Conservation (phyloP, 1,139 yeast genomes). For the Wickerhamiella infanticola region DNA sequence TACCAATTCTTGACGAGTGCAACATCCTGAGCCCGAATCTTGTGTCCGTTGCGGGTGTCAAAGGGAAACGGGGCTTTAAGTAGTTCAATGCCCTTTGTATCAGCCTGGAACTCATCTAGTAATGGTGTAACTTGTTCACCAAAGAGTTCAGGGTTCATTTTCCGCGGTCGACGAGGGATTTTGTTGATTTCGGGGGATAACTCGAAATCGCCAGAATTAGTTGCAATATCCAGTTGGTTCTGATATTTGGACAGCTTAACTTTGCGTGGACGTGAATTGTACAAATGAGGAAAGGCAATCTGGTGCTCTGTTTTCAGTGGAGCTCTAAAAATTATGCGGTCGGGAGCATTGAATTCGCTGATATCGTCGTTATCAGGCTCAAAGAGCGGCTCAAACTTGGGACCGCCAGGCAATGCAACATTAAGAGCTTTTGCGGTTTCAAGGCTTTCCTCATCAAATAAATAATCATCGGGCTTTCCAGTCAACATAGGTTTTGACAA, state of each 20-base stretch:
- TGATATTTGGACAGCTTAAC: conserved; percentile 49
- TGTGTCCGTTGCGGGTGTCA: conserved; percentile 54
- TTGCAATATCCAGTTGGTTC: conserved; percentile 30
- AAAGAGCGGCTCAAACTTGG: conserved; percentile 82
- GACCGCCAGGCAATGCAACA: conserved; percentile 85
- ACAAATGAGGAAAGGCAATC: conserved; percentile 74
- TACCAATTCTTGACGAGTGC: conserved; percentile 76
- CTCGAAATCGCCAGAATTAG: neutral
- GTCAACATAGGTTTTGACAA: conserved; percentile 56
- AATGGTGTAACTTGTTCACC: conserved; percentile 35
- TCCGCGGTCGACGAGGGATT: neutral
- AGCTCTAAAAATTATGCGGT: conserved; percentile 64
- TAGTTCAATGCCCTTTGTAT: conserved; percentile 37
- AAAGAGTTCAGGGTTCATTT: conserved; percentile 14
- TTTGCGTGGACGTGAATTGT: conserved; percentile 60
- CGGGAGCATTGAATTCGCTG: conserved; percentile 81
- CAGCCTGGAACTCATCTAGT: conserved; percentile 29
- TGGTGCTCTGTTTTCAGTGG: conserved; percentile 70
- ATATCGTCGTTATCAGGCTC: conserved; percentile 60
- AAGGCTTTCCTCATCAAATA: conserved; percentile 65
- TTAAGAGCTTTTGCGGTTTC: conserved; percentile 85
- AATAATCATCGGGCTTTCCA: conserved; percentile 39
- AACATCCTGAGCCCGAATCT: conserved; percentile 78
- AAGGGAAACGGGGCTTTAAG: conserved; percentile 81
- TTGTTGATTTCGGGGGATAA: neutral